Conservation (phyloP, 1,139 yeast species). For the Pichia terricola region DNA sequence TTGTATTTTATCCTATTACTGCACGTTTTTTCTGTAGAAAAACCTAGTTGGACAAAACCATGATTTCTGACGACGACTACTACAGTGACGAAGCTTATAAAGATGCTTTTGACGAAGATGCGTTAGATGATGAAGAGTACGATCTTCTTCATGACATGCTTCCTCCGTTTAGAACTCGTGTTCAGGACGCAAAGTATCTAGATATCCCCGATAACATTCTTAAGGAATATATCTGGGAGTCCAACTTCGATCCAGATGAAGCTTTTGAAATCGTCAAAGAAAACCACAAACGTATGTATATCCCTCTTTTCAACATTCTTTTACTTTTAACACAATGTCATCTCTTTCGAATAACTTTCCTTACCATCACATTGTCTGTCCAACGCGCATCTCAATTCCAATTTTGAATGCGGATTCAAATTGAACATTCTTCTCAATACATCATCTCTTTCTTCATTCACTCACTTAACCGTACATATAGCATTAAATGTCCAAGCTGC, state of each 20-base stretch:
- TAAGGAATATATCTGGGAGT: constrained; percentile 12
- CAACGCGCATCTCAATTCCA: too few species aligned
- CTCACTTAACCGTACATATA: too few species aligned
- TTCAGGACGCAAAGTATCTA: neutral
- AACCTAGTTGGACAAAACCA: too few species aligned
- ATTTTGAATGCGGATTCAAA: too few species aligned
- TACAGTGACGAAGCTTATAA: constrained; percentile 3
- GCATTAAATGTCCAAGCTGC: constrained; percentile 11
- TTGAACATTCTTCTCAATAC: too few species aligned
- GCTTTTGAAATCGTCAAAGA: constrained; percentile 18
- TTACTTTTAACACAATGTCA: neutral
- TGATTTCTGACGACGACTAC: constrained; percentile 7
- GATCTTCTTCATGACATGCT: constrained; percentile 10
- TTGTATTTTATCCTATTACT: too few species aligned
- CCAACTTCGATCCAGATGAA: constrained; percentile 8
- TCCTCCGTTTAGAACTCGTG: constrained; percentile 7
- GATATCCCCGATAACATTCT: constrained; percentile 5
- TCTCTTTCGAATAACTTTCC: too few species aligned
- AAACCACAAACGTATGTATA: constrained; percentile 31
- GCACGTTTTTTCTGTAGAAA: too few species aligned
- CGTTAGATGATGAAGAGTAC: constrained; percentile 11
- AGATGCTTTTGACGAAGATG: constrained; percentile 10
- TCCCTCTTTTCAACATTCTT: constrained; percentile 9
- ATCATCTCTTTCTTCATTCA: too few species aligned
- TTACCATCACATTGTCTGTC: too few species aligned